A percentile compares a stretch with the other conserved stretches of the same genome.
Conservation (phyloP, 768 basidiomycete genomes). For the Boletus fagicola region DNA sequence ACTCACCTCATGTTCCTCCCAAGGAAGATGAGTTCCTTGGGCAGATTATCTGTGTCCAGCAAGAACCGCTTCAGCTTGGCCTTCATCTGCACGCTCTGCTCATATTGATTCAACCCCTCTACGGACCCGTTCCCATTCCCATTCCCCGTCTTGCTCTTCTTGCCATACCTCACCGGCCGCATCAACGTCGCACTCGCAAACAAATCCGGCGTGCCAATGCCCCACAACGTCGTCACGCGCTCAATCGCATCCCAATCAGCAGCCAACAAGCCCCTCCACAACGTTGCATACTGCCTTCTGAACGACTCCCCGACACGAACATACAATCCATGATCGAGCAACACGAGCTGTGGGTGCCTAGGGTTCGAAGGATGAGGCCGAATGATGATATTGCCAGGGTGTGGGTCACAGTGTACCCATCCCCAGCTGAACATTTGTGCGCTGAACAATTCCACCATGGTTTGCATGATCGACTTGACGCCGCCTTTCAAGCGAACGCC, state of each 20-base stretch:
- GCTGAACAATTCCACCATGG: constrained; percentile 83
- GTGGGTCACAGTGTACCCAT: constrained; percentile 79
- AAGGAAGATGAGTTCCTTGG: constrained; percentile 72
- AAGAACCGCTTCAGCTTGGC: constrained; percentile 63
- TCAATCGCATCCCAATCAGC: constrained; percentile 55
- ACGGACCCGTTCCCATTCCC: constrained; percentile 5
- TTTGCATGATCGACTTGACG: constrained; percentile 68
- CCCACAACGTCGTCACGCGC: constrained; percentile 57
- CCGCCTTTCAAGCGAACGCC: constrained; percentile 54
- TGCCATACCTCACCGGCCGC: constrained; percentile 50
- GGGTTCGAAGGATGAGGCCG: constrained; percentile 40
- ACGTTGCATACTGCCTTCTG: constrained; percentile 67
- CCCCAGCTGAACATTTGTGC: constrained; percentile 93
- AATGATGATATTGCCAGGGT: constrained; percentile 78
- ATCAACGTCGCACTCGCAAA: constrained; percentile 73
- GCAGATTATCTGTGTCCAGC: constrained; percentile 73
- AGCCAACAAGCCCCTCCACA: constrained; percentile 69
- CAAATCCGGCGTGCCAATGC: constrained; percentile 67
- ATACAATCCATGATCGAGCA: constrained; percentile 93
- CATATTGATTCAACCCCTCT: constrained; percentile 56
- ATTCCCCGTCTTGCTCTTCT: neutral
- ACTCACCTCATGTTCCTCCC: constrained; percentile 71
- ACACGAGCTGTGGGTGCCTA: constrained; percentile 58
- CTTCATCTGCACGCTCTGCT: constrained; percentile 68
- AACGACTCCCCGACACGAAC: constrained; percentile 68